Base-by-base conservation (phyloP, 129 eudicot genomes). In the Flaveria brownii region DNA sequence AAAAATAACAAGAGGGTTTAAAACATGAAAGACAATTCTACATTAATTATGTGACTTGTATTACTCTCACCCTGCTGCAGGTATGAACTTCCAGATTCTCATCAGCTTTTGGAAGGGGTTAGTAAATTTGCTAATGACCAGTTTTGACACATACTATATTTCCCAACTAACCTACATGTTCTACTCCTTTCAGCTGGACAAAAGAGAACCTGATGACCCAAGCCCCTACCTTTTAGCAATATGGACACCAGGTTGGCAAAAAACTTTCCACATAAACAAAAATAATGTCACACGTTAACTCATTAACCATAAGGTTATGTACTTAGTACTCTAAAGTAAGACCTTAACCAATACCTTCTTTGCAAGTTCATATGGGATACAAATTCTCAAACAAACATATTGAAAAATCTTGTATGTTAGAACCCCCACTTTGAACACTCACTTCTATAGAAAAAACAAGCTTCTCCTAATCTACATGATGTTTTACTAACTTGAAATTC, bases 41-140 rank as follows among this genome's bases (percentile, higher is more conserved):
- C 66, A 4, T 30, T 64, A 80, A 20, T 20, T 43, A 11, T 15
- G 72, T 66, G 22, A 41, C 49, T 41, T 46, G 43, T 46, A 82
- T 80, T 65, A 7, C 15, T 42, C 66, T 33, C 45, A 46, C 42
- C 50, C 13, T 71, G 74, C 46, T 90, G 87, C 93, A 93, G 98
- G 68, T 94, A 94, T 76, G 92, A 91, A 80, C 97, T 94, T 67
- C 99, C 99, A 26, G 99, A 94, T 74, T 57, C 86, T 12, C 99
- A 94, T 79, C 92, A 86, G 20, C 88, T 94, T 51, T 74, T 94
- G 67, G 74, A 91, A 52, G 89, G 86, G 91, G 99, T 91, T 47
- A 89, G 96, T 83, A 56, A 61, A 50, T 14, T 78, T 50, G 39
- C 57, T 28, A 13, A 20, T 67, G 12, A 25, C 59, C 46, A 63